Evolutionary conservation across 768 basidiomycete species (phyloP).

Genomic region (Tulasnella calospora): DNA sequence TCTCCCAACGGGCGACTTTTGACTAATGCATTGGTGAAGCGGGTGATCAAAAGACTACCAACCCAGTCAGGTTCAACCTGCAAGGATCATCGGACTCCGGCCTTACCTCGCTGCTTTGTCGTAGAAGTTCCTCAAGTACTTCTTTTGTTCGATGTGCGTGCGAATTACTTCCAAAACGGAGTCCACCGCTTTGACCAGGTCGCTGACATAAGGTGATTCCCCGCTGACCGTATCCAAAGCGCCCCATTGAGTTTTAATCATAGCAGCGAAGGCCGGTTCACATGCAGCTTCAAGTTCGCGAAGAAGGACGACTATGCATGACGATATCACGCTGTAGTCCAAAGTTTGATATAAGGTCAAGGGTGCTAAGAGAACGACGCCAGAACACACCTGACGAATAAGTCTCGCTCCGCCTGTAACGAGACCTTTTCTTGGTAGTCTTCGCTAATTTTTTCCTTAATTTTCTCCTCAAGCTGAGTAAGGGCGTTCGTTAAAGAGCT

Average conservation of each 20-base stretch:
- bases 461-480: constrained; percentile 81
- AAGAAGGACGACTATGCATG: constrained; percentile 72
- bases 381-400: constrained; percentile 74
- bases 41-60: constrained; percentile 67
- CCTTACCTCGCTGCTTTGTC: constrained; percentile 87
- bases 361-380: constrained; percentile 5
- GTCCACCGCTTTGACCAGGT: constrained; percentile 68
- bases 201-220: constrained; percentile 72
- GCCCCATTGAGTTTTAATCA: constrained; percentile 76
- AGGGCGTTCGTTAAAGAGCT: not conserved
- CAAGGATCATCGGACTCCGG: not conserved
- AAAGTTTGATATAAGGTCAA: not conserved
- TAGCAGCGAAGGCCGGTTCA: constrained; percentile 70
- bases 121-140: constrained; percentile 85
- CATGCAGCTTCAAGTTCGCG: constrained; percentile 80
- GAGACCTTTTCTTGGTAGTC: constrained; percentile 74
- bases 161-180: constrained; percentile 72
- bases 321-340: constrained; percentile 65
- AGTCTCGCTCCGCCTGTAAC: constrained; percentile 78
- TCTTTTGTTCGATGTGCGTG: constrained; percentile 87
- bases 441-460: constrained; percentile 72
- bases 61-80: not conserved
- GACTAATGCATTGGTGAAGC: constrained; percentile 85
- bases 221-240: constrained; percentile 78
- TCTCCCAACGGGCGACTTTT: constrained; percentile 86